Base-by-base conservation (phyloP, 306 rosid species). In the Lotus japonicus region DNA sequence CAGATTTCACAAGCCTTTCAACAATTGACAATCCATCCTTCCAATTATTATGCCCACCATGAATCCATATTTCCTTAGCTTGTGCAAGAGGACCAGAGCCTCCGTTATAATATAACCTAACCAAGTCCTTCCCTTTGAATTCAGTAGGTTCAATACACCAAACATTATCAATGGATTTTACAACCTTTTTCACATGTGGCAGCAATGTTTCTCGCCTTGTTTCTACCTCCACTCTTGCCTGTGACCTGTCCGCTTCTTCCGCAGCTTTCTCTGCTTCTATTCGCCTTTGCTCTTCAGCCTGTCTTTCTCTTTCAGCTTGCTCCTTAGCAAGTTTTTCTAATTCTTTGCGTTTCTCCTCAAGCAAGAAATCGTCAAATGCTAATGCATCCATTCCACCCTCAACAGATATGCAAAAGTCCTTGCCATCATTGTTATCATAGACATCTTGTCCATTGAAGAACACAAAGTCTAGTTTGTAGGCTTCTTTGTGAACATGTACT, bases 21-120 rank as follows among this genome's bases (percentile, higher is more conserved):
- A 73, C 73, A 71, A 88, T 76, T 70, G 84, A 77, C 66, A 88
- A 73, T 61, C 97, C 99, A 50, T 62, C 79, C 28, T 11, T 85
- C 99, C 99, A 94, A 77, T 78, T 79, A 74, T 94, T 80, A 77
- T 87, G 82, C 58, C 99, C 97, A 35, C 96, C 95, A 61, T 90
- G 99, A 81, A 94, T 77, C 99, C 99, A 94, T 72, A 94, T 64
- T 79, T 88, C 96, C 53, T 79, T 70, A 35, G 89, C 81, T 69
- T 79, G 54, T 71, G 82, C 85, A 80, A 94, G 97, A 64, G 96
- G 92, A 74, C 99, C 95, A 26, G 96, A 94, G 72, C 67, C 74
- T 90, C 69, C 78, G 70, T 94, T 87, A 68, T 88, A 94, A 79
- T 81, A 90, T 28, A 94, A 75, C 68, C 82, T 79, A 76, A 94